phyloP scores from a whole-genome alignment of 371 early-diverging fungal species.

The Rhizopus sp. region DNA sequence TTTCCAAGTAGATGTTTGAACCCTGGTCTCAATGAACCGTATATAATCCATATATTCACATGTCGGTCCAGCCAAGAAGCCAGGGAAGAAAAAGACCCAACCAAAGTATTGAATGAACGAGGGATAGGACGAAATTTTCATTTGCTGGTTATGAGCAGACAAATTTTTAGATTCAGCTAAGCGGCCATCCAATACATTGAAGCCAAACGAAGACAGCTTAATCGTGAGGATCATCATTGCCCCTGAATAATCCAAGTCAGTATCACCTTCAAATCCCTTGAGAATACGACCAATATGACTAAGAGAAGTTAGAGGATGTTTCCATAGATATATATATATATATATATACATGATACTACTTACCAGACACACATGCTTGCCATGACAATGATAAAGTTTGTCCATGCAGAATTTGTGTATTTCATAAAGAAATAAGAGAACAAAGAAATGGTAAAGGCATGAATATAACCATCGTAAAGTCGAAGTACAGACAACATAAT shows the following conservation, averaged over 20 bases:
- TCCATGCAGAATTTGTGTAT: conserved; percentile 52
- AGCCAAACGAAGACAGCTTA: conserved; percentile 87
- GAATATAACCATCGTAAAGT: conserved; percentile 61
- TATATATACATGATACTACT: too few species aligned
- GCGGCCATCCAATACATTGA: conserved; percentile 54
- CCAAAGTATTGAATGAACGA: conserved; percentile 80
- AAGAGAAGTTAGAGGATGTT: conserved; percentile 6
- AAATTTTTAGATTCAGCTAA: conserved; percentile 12
- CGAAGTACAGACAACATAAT: conserved; percentile 65
- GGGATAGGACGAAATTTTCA: conserved; percentile 66
- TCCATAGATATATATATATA: too few species aligned
- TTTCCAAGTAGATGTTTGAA: conserved; percentile 17
- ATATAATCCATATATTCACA: conserved; percentile 79
- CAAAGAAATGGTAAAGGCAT: conserved; percentile 58
- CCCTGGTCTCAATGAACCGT: conserved; percentile 44
- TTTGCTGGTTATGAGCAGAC: conserved; percentile 60
- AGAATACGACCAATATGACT: conserved; percentile 68
- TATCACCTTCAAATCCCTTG: conserved; percentile 50
- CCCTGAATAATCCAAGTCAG: conserved; percentile 80
- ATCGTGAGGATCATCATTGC: conserved; percentile 91
- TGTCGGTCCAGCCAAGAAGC: conserved; percentile 86
- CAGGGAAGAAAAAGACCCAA: conserved; percentile 87
- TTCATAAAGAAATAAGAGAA: conserved; percentile 61
- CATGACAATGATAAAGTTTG: conserved; percentile 76
- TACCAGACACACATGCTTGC: conserved; percentile 77